These are phyloP conservation scores for Davidsoniella virescens DNA, from an alignment of 2,329 filamentous ascomycete species.

Conservation along the genomic window DNA sequence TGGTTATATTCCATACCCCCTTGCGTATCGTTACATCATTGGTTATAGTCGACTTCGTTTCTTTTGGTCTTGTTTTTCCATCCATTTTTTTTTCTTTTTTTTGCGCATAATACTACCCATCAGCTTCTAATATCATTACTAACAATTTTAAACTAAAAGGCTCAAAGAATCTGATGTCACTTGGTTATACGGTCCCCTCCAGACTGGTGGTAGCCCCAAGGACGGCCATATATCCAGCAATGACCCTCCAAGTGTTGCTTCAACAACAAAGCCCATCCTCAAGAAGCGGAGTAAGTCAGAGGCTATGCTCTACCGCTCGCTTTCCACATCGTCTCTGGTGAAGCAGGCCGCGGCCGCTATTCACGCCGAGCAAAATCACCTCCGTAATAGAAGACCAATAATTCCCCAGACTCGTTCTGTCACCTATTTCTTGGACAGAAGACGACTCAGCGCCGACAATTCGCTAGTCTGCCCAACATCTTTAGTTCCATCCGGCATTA, in stretches of 20 bases:
- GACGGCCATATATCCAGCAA: constrained; percentile 28
- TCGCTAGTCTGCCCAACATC: constrained; percentile 26
- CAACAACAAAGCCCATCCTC: constrained; percentile 77
- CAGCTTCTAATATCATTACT: constrained; percentile 4
- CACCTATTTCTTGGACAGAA: constrained; percentile 26
- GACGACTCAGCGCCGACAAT: constrained; percentile 17
- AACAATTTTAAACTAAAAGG: constrained; percentile 33
- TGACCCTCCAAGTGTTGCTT: constrained; percentile 41
- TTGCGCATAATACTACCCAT: background rate
- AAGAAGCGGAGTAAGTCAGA: constrained; percentile 97
- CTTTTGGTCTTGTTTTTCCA: no score
- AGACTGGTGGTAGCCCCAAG: constrained; percentile 47
- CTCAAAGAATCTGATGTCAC: constrained; percentile 94
- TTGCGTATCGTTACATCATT: no score
- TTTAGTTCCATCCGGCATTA: constrained; percentile 51
- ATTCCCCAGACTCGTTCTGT: constrained; percentile 22
- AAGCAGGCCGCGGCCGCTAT: constrained; percentile 80
- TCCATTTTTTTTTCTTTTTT: background rate
- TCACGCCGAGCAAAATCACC: constrained; percentile 58
- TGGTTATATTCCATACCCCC: no score
- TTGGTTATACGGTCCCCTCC: constrained; percentile 89
- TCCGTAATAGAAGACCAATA: constrained; percentile 32
- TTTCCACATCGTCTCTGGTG: constrained; percentile 75
- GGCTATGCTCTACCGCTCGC: constrained; percentile 75
- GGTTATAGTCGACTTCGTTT: no score